A percentile compares a stretch with the other conserved stretches of the same genome.
These are phyloP conservation scores for Candida sp. DNA, from an alignment of 1,139 yeast genomes.

Conservation along the genomic window DNA sequence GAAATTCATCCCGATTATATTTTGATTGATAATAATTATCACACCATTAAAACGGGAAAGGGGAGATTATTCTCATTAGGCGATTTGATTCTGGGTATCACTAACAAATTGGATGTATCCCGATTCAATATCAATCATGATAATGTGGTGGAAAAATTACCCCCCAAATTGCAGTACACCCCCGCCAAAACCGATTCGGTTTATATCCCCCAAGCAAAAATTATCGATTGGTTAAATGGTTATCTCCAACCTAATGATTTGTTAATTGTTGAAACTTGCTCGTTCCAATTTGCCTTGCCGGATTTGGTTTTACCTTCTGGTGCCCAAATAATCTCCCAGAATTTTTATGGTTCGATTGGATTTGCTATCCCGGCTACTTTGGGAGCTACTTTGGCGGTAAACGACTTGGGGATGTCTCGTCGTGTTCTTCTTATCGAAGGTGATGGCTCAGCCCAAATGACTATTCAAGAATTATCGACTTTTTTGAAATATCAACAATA, in stretches of 20 bases:
- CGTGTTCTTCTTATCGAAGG: constrained; percentile 76
- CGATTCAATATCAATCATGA: constrained; percentile 8
- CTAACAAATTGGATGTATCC: constrained; percentile 11
- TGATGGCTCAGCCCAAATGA: constrained; percentile 92
- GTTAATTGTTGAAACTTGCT: constrained; percentile 73
- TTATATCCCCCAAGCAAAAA: constrained; percentile 22
- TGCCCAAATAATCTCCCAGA: constrained; percentile 55
- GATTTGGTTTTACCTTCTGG: constrained; percentile 58
- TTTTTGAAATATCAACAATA: constrained; percentile 56
- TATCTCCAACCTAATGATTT: constrained; percentile 59
- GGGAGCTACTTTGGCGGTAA: constrained; percentile 70
- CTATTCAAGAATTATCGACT: constrained; percentile 76
- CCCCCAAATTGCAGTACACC: constrained; percentile 4
- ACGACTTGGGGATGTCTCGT: constrained; percentile 47
- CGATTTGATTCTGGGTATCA: constrained; percentile 15
- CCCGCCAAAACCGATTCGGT: constrained; percentile 12
- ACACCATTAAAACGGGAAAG: constrained; percentile 15
- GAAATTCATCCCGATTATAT: constrained; percentile 36
- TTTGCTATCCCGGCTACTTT: constrained; percentile 81
- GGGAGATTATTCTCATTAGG: constrained; percentile 17
- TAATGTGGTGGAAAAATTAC: constrained; percentile 10
- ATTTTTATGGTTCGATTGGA: constrained; percentile 81
- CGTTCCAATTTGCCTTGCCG: constrained; percentile 69
- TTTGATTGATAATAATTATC: constrained; percentile 20
- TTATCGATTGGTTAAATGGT: constrained; percentile 27